Base-by-base conservation (phyloP, 306 rosid species). In the Cotoneaster glaucophyllus region DNA sequence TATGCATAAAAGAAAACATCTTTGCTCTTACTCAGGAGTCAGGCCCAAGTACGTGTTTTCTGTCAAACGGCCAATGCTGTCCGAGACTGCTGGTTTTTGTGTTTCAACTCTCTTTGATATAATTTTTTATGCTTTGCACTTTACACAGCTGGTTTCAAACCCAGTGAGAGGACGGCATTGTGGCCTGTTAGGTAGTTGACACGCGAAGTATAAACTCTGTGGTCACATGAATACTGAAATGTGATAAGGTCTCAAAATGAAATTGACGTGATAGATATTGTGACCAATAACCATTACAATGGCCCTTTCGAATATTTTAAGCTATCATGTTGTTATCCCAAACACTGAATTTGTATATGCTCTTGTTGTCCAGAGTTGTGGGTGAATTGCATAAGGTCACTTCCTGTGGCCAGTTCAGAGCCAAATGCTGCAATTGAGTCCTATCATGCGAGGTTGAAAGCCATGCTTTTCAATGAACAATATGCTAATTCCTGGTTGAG, bases 371-470 rank as follows among this genome's bases (percentile, higher is more conserved):
- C 83, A 92, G 96, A 85, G 83, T 57, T 78, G 80, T 88, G 97
- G 97, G 74, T 84, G 72, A 80, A 72, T 83, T 87, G 92, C 69
- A 79, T 90, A 62, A 84, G 82, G 78, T 90, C 83, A 66, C 86
- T 85, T 67, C 89, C 96, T 12, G 81, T 80, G 78, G 80, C 92
- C 58, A 78, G 86, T 83, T 91, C 90, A 0, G 92, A 90, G 80
- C 82, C 81, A 69, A 84, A 81, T 81, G 93, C 93, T 41, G 93
- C 96, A 34, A 81, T 88, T 52, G 96, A 90, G 79, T 84, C 88
- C 64, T 92, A 90, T 75, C 93, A 92, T 76, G 74, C 88, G 41
- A 88, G 85, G 85, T 82, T 92, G 69, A 90, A 88, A 82, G 88
- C 88, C 67, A 78, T 73, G 72, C 87, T 92, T 80, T 81, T 82